Base-by-base conservation (phyloP, 495 filamentous ascomycete species). In the Collariella sp. region DNA sequence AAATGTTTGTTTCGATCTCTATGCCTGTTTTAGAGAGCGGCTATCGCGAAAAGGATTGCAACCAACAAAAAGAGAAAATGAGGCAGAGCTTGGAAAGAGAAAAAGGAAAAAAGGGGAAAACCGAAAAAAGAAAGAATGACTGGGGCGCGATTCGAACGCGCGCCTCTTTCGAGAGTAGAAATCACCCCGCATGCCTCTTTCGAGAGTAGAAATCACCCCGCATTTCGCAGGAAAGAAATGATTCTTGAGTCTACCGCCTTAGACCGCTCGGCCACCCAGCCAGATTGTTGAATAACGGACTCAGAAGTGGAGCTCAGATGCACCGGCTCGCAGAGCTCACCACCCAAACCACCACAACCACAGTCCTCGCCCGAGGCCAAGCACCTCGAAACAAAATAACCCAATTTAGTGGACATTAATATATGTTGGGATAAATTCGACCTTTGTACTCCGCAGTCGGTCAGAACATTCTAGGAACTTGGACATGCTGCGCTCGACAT, bases 141-240 rank as follows among this genome's bases (percentile, higher is more conserved):
- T 62, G 56, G 55, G 49, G 64, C 60, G 64, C 57, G 64, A 66
- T 66, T 66, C 64, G 64, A 66, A 66, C 64, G 57, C 64, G 60
- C 64, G 64, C 64, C 56, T 62, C 64, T 66, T 66, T 48, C 64
- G 64, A 64, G 56, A 66, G 36, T 58, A 64, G 61, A 66, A 66
- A 58, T 26, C 55, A 55, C 44, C 46, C 50, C 35, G 43, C n/a
- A 11, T 29, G 64, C 64, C 56, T 62, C 64, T 66, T 66, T 48
- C 64, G 64, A 64, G 56, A 66, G 36, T 58, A 64, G 61, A 66
- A 66, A 58, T 26, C 55, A 55, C 44, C 46, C 50, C 35, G 43
- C n/a, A 45, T 46, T 33, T 34, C 52, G 49, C 56, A 50, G 59
- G 46, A 58, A 42, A 33, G n/a, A 19, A 6, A 12, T 5, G 19